A percentile compares a stretch with the other conserved stretches of the same genome.
Conservation (phyloP, 1,139 yeast species). For the Lodderomyces parapsilosis region DNA sequence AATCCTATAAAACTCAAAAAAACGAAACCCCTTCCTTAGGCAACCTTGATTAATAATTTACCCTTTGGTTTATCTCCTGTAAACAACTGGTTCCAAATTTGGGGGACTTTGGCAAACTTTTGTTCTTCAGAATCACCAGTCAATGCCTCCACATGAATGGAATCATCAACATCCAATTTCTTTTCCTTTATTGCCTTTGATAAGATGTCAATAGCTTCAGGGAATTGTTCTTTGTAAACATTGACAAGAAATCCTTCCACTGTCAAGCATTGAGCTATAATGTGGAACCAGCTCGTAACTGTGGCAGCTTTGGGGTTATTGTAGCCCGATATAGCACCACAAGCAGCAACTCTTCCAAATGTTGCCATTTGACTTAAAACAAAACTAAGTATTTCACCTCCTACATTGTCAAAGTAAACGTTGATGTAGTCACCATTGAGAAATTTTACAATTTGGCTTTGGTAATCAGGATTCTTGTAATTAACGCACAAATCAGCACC, state of each 20-base stretch:
- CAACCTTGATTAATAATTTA: constrained; percentile 35
- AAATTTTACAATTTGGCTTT: constrained; percentile 40
- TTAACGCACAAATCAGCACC: constrained; percentile 58
- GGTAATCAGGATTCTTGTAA: constrained; percentile 49
- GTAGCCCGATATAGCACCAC: constrained; percentile 65
- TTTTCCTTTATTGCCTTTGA: no score
- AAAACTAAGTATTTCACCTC: constrained; percentile 56
- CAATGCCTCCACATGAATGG: constrained; percentile 26
- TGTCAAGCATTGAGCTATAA: constrained; percentile 47
- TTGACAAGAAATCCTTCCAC: constrained; percentile 49
- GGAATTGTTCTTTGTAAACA: constrained; percentile 33
- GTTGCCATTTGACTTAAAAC: constrained; percentile 40
- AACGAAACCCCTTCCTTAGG: constrained; percentile 11
- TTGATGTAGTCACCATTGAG: constrained; percentile 46
- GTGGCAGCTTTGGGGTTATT: constrained; percentile 29
- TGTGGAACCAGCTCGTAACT: constrained; percentile 38
- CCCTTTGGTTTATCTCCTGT: constrained; percentile 32
- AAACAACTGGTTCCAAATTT: constrained; percentile 30
- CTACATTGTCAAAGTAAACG: constrained; percentile 59
- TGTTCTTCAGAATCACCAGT: constrained; percentile 17
- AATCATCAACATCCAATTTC: constrained; percentile 30
- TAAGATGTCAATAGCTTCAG: constrained; percentile 31
- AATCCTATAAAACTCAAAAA: no score
- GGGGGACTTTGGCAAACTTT: constrained; percentile 27
- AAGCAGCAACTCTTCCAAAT: constrained; percentile 49